These are phyloP conservation scores for Carpinus viminea DNA, from an alignment of 306 rosid genomes.

Conservation along the genomic window DNA sequence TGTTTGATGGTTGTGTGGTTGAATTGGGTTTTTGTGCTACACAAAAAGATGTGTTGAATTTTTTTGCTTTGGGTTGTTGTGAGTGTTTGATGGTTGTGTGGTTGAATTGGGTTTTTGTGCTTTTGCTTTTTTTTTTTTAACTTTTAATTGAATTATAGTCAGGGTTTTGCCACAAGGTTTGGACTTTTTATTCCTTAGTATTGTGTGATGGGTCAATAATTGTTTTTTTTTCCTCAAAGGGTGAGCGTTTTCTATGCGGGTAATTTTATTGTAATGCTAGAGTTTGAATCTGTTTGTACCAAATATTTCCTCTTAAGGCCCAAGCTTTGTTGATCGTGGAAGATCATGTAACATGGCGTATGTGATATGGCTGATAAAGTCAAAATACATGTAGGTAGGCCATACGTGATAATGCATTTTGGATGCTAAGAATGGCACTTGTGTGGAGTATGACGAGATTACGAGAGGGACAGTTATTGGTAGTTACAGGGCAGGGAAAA, in stretches of 20 bases:
- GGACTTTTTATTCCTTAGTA: not conserved
- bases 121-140: not conserved
- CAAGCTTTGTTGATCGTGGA: too few species aligned
- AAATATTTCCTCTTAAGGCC: too few species aligned
- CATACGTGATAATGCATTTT: too few species aligned
- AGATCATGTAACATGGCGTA: too few species aligned
- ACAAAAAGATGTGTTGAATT: not conserved
- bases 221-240: not conserved
- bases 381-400: too few species aligned
- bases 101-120: not conserved
- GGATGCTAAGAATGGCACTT: too few species aligned
- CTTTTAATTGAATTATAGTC: not conserved
- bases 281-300: not conserved
- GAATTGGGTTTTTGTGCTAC: not conserved
- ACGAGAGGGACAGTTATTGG: too few species aligned
- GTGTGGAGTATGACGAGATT: too few species aligned
- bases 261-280: not conserved
- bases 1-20: not conserved
- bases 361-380: too few species aligned
- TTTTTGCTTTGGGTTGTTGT: slow-evolving; percentile 11
- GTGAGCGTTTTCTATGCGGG: not conserved
- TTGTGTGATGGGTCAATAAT: not conserved
- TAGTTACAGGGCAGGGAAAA: not conserved
- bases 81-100: not conserved
- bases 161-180: not conserved